Conservation (phyloP, 306 rosid genomes). For the Casuarina glauca region DNA sequence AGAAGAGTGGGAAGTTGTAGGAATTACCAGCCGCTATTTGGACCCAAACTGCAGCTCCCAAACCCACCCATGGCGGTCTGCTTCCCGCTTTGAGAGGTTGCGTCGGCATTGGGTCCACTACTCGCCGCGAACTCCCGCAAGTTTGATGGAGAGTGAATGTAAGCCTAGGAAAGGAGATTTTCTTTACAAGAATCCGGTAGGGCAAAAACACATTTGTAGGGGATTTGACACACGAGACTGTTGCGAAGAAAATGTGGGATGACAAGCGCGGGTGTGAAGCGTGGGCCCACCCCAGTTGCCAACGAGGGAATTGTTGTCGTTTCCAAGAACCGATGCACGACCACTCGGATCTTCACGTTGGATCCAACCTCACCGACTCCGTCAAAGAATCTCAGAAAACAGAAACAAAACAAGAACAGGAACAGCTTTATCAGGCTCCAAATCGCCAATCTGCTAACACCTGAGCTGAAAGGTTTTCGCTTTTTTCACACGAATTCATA, state of each 20-base stretch:
- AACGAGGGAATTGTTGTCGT: neutral
- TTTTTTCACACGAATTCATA: no score
- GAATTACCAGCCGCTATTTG: conserved; percentile 61
- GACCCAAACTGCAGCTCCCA: conserved; percentile 86
- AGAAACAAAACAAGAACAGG: no score
- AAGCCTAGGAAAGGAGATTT: neutral
- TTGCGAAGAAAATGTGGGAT: no score
- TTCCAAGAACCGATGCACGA: neutral
- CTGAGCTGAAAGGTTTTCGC: no score
- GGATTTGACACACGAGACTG: no score
- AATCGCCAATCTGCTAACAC: no score
- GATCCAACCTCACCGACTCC: no score
- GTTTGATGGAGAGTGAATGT: neutral
- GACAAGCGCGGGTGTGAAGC: neutral
- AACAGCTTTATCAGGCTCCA: no score
- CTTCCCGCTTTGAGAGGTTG: conserved; percentile 68
- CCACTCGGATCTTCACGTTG: neutral
- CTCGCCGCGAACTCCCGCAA: neutral
- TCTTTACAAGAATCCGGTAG: no score
- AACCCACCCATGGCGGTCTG: conserved; percentile 94
- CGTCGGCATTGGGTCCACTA: conserved; percentile 34
- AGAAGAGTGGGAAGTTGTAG: conserved; percentile 73
- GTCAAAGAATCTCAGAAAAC: no score
- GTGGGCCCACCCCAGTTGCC: neutral
- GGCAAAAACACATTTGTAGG: no score